Evolutionary conservation across 1,284 basidiomycete genomes (phyloP), one percentile per base, ranked within the genome.

Genomic region (Melanopsichium pennsylvanicum): DNA sequence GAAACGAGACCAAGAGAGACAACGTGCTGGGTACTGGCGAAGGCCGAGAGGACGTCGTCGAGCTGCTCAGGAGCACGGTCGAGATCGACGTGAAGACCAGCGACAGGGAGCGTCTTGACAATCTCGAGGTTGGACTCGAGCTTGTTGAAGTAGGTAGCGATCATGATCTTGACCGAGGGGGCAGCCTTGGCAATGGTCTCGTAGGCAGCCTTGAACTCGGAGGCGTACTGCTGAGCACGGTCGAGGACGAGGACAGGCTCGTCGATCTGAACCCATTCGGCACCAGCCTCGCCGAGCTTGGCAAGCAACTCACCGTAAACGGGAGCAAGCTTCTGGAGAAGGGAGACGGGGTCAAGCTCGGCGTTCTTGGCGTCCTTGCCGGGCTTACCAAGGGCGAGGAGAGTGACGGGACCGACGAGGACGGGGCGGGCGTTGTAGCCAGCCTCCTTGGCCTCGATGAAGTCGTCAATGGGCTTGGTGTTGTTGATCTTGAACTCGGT

Each of bases 161-260:
- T 85, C 77, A 95, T 84, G 83, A 98, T 92, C 84, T 94, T 91
- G 75, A 94, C 91, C 35, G 74, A 75, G 25, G 82, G 82, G 22
- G 92, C 87, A 69, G 91, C 88, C 67, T 90, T 86, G 68, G 86
- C 86, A 78, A 98, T 89, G 73, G 89, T 87, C 59, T 88, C 85
- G 85, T 97, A 98, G 47, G 91, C 88, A 61, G 86, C 84, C 72
- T 87, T 85, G 85, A 89, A 98, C 81, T 95, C 86, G 82, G 88
- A 88, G 83, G 90, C 91, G 75, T 91, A 88, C 62, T 85, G 84
- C 70, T 89, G 86, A 63, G 91, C 93, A 64, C 85, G 85, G 85
- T 99, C 96, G 74, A 95, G 88, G 67, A 96, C 93, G 73, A 99
- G 91, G 80, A 96, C 85, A 61, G 95, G 96, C 85, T 99, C 96